phyloP scores from a whole-genome alignment of 306 rosid genomes.

The Acacia crassicarpa region DNA sequence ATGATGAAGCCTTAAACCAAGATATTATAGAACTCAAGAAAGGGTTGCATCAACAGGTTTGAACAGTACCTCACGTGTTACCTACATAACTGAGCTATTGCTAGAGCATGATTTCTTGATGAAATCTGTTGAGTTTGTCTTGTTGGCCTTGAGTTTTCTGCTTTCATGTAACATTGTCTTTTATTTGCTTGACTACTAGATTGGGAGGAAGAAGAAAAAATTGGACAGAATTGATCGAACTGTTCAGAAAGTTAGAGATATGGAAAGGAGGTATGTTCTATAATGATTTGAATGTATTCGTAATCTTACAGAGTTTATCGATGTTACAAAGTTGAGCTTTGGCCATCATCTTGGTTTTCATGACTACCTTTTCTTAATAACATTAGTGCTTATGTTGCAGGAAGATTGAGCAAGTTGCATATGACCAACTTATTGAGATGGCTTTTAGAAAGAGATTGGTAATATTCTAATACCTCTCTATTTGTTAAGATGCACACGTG shows the following conservation, averaged over 20 bases:
- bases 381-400: constrained; percentile 50
- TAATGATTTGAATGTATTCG: constrained; percentile 29
- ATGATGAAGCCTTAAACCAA: constrained; percentile 71
- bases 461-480: constrained; percentile 32
- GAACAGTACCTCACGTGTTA: not conserved
- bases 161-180: constrained; percentile 25
- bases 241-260: constrained; percentile 58
- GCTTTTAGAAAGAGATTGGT: constrained; percentile 86
- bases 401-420: constrained; percentile 73
- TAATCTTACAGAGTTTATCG: not conserved
- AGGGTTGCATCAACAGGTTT: constrained; percentile 68
- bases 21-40: constrained; percentile 69
- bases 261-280: constrained; percentile 56
- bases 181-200: constrained; percentile 50
- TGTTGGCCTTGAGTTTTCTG: constrained; percentile 24
- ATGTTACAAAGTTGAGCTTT: constrained; percentile 18
- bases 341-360: not conserved
- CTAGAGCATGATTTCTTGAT: not conserved
- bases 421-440: constrained; percentile 78
- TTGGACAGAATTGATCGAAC: constrained; percentile 64
- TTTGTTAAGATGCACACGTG: not conserved
- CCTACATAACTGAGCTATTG: constrained; percentile 3
- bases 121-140: constrained; percentile 1
- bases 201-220: constrained; percentile 59
- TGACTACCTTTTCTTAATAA: constrained; percentile 10